Percentiles rank a stretch among this genome's conserved stretches.
Conservation (phyloP, 1,284 basidiomycete genomes). For the Trametes hirsuta region DNA sequence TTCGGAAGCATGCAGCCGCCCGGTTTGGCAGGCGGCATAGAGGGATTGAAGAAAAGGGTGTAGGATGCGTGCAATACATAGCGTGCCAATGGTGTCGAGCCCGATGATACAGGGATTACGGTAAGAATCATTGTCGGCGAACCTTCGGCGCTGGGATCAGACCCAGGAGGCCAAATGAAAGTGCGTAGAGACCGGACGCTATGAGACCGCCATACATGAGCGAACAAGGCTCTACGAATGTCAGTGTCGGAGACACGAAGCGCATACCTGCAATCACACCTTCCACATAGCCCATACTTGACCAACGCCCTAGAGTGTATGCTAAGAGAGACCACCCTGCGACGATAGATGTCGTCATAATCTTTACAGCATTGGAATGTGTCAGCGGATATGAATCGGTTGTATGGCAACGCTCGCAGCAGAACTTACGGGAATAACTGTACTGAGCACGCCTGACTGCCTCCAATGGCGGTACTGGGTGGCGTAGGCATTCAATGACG, state of each 20-base stretch:
- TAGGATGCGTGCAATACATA: slow-evolving; percentile 2
- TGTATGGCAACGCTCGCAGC: not conserved
- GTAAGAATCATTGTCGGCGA: slow-evolving; percentile 23
- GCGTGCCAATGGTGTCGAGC: slow-evolving; percentile 47
- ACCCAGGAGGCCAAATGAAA: slow-evolving; percentile 71
- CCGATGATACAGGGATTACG: slow-evolving; percentile 23
- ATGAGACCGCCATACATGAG: not conserved
- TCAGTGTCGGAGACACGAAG: not conserved
- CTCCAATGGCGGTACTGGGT: slow-evolving; percentile 37
- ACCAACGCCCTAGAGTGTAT: slow-evolving; percentile 65
- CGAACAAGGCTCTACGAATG: not conserved
- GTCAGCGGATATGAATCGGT: not conserved
- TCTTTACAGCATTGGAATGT: slow-evolving; percentile 16
- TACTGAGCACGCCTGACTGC: slow-evolving; percentile 56
- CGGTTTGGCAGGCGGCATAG: not conserved
- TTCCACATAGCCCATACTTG: slow-evolving; percentile 61
- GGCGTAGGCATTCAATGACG: not conserved
- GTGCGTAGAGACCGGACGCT: slow-evolving; percentile 70
- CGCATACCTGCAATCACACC: slow-evolving; percentile 62
- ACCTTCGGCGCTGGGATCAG: slow-evolving; percentile 61
- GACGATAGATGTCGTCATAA: slow-evolving; percentile 69
- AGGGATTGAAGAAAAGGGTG: not conserved
- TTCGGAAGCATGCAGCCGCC: too few species aligned
- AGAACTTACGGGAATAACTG: slow-evolving; percentile 51
- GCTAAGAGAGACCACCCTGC: slow-evolving; percentile 67